Base-by-base conservation (phyloP, 2,329 filamentous ascomycete genomes). In the Phyllosticta citrichinensis region DNA sequence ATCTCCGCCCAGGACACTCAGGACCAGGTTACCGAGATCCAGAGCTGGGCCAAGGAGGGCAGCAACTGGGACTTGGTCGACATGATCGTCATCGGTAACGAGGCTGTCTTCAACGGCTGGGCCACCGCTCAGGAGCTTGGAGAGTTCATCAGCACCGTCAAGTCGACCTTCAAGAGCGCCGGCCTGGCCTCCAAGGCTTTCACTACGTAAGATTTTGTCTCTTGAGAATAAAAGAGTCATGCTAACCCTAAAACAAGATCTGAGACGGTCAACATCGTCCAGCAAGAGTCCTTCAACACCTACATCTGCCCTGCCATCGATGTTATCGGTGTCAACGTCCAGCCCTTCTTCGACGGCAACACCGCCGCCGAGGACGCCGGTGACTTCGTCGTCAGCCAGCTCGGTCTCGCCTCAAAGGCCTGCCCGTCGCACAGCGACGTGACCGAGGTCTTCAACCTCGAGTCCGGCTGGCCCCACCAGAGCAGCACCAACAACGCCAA, bases 281-380 rank as follows among this genome's bases (percentile, higher is more conserved):
- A 90, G 76, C 66, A 78, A 58, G 80, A 87, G 65, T 82, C 80
- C 61, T 68, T 72, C 33, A 75, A 75, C 22, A 35, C 69, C 24
- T 30, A 64, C 56, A 81, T 97, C 64, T 97, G 93, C 82, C 68
- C 70, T 40, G 82, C 81, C 68, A 81, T 97, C 62, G 91, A 96
- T 71, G 79, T 95, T 64, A 82, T 90, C 47, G 89, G 87, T 75
- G 86, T 85, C 76, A 96, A 97, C 82, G 85, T 95, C 70, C 92
- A 97, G 80, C 86, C 92, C 67, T 97, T 88, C 87, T 97, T 97
- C 87, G 95, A 95, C 81, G 72, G 84, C 54, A 78, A 82, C 62
- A 81, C 87, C 65, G 71, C 76, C 24, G 83, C 91, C 63, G 69
- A 76, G 3, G 70, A 82, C 57, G 91, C 92, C 60, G 93, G 93